A percentile compares a stretch with the other conserved stretches of the same genome.
These are phyloP conservation scores for Betula pendula DNA, from an alignment of 306 rosid species.

Conservation along the genomic window DNA sequence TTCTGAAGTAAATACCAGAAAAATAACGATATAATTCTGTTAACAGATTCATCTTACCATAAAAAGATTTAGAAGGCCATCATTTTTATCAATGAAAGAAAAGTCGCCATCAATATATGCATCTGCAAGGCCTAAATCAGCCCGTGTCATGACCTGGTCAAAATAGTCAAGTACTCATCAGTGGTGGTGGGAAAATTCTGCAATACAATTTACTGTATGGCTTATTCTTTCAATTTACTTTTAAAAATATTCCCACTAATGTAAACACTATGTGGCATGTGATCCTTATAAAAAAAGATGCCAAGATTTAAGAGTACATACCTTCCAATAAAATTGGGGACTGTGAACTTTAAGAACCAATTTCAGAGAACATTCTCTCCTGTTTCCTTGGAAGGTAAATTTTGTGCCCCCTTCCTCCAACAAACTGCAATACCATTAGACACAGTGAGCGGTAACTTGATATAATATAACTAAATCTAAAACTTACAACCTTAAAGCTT, in stretches of 20 bases:
- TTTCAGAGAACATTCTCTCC: slow-evolving; percentile 37
- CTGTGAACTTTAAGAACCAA: slow-evolving; percentile 53
- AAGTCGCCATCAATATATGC: slow-evolving; percentile 78
- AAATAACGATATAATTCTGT: background rate
- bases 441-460: too few species aligned
- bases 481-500: too few species aligned
- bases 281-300: background rate
- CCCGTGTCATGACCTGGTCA: slow-evolving; percentile 77
- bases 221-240: background rate
- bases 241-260: background rate
- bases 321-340: slow-evolving; percentile 96
- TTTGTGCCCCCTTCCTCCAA: slow-evolving; percentile 85
- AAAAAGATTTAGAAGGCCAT: slow-evolving; percentile 66
- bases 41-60: slow-evolving; percentile 41
- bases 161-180: slow-evolving; percentile 8
- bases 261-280: background rate
- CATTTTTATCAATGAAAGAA: slow-evolving; percentile 70
- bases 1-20: slow-evolving; percentile 3
- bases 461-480: too few species aligned
- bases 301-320: slow-evolving; percentile 21
- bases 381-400: slow-evolving; percentile 69
- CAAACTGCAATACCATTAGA: slow-evolving; percentile 38
- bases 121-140: slow-evolving; percentile 95
- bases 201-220: background rate
- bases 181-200: background rate